A percentile compares a stretch with the other conserved stretches of the same genome.
Conservation (phyloP, 1,284 basidiomycete species). For the Boletus semigastroideus region DNA sequence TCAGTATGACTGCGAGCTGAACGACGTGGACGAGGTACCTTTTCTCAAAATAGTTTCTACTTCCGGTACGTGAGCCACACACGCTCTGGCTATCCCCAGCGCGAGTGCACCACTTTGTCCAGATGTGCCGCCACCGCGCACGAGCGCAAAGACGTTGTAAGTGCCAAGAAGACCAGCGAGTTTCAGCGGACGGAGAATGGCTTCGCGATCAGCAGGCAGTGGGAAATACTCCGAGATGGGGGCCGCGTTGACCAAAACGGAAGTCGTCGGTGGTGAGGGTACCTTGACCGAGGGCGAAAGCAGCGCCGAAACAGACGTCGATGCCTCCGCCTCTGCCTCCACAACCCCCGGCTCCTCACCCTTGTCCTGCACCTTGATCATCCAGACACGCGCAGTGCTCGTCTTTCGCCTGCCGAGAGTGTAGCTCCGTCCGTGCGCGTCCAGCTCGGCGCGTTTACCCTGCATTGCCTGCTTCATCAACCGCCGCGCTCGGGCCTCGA, state of each 20-base stretch:
- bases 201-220: slow-evolving; percentile 69
- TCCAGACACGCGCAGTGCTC: slow-evolving; percentile 88
- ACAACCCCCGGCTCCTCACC: slow-evolving; percentile 38
- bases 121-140: slow-evolving; percentile 85
- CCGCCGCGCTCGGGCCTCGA: slow-evolving; percentile 52
- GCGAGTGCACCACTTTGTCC: slow-evolving; percentile 92
- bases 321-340: slow-evolving; percentile 11
- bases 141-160: slow-evolving; percentile 91
- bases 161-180: slow-evolving; percentile 84
- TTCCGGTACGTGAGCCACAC: slow-evolving; percentile 70
- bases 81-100: slow-evolving; percentile 80
- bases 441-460: slow-evolving; percentile 57
- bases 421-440: slow-evolving; percentile 78
- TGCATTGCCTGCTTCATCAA: slow-evolving; percentile 23
- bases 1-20: not conserved
- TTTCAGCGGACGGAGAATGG: slow-evolving; percentile 80
- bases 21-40: slow-evolving; percentile 48
- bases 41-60: slow-evolving; percentile 66
- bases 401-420: slow-evolving; percentile 85
- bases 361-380: slow-evolving; percentile 73
- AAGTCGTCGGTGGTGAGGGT: slow-evolving; percentile 42
- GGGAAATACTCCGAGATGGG: slow-evolving; percentile 81
- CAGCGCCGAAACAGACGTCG: slow-evolving; percentile 19
- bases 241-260: slow-evolving; percentile 82
- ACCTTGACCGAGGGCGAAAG: slow-evolving; percentile 17